Evolutionary conservation across 2,329 filamentous ascomycete genomes (phyloP).

Genomic region (Sarocladium kiliense): DNA sequence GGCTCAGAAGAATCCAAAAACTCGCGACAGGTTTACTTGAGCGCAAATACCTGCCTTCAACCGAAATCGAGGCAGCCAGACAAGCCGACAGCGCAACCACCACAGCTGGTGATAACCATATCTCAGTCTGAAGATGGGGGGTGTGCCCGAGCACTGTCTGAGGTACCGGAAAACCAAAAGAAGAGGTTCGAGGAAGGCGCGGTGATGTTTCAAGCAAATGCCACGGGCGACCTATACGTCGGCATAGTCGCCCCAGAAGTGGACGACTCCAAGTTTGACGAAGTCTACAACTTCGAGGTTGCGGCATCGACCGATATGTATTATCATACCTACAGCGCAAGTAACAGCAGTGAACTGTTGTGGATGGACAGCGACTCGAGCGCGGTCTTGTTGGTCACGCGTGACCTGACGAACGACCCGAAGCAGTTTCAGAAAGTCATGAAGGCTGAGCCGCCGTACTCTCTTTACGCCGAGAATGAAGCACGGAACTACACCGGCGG

Average conservation of each 20-base stretch:
- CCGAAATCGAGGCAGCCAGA: constrained; percentile 40
- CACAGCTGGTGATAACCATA: constrained; percentile 74
- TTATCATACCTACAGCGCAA: constrained; percentile 59
- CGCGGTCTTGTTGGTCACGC: constrained; percentile 73
- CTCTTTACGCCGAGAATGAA: constrained; percentile 68
- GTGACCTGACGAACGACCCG: constrained; percentile 60
- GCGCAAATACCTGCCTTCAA: constrained; percentile 80
- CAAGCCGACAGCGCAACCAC: constrained; percentile 34
- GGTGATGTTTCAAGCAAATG: constrained; percentile 56
- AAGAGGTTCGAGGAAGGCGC: constrained; percentile 63
- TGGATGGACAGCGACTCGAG: constrained; percentile 82
- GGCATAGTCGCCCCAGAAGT: constrained; percentile 67
- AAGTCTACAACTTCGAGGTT: constrained; percentile 73
- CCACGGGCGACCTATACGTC: constrained; percentile 61
- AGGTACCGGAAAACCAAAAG: constrained; percentile 19
- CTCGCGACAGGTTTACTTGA: constrained; percentile 63
- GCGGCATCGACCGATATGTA: constrained; percentile 75
- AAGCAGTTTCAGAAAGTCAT: constrained; percentile 50
- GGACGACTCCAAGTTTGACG: constrained; percentile 41
- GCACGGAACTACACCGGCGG: constrained; percentile 59
- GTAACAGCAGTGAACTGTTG: constrained; percentile 49
- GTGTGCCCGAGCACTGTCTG: constrained; percentile 21
- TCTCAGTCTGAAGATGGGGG: constrained; percentile 44
- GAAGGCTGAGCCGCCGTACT: constrained; percentile 55
- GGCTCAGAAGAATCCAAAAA: constrained; percentile 5